Base-by-base conservation (phyloP, 306 rosid species). In the Cicer arietinum region DNA sequence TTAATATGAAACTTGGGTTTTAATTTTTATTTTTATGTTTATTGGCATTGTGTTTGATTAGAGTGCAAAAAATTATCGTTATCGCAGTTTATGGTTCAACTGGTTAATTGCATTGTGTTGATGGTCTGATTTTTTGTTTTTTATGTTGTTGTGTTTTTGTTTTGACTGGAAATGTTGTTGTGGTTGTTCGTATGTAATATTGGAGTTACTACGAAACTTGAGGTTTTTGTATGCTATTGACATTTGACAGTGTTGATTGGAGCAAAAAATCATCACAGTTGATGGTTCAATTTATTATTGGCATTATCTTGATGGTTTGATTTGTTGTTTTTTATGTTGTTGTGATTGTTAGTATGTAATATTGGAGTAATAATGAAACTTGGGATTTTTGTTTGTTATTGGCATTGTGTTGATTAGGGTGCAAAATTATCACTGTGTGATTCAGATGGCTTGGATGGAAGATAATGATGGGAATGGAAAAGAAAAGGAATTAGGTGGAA, bases 371-470 rank as follows among this genome's bases (percentile, higher is more conserved):
- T 30, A 30, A 30, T 30, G 37, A 30, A 30, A 30, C 37, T 30
- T 30, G 37, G 37, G 37, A 30, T 30, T 30, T 30, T 30, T 30
- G 37, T n/a, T 2, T 16, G 30, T 53, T 17, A 53, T 53, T 53
- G 59, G 30, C 59, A 53, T 53, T 53, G 30, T 53, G 18, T 17
- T 53, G 60, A 16, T 62, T 9, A 62, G 13, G n/a, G 25, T 8
- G 68, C 17, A 13, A 30, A 7, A 11, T 42, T 42, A 65, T 43
- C 10, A 8, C 39, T 25, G 71, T 62, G 67, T 45, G 18, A 18
- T 66, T 37, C 64, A 13, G 61, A 94, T 94, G 98, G 95, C 88
- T 12, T 83, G 89, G 88, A 74, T 82, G 12, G 93, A 90, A 56
- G 87, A 86, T 66, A 91, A 63, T 65, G 87, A 64, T 41, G 82